Evolutionary conservation across 2,329 filamentous ascomycete species (phyloP).

Genomic region (Coniochaeta sp.): DNA sequence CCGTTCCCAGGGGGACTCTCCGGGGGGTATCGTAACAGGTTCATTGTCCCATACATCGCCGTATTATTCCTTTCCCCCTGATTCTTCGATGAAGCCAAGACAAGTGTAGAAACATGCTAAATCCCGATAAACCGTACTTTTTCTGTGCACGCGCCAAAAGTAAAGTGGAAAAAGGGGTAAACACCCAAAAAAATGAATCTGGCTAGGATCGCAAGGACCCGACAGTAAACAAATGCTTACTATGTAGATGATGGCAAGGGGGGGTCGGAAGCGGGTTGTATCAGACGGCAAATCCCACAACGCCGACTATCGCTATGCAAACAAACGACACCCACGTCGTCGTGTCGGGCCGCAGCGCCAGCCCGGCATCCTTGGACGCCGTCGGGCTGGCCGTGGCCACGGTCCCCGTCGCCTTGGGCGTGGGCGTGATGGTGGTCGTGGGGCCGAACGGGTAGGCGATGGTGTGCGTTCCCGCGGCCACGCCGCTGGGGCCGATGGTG

Average conservation of each 20-base stretch:
- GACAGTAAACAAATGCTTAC: too few relatives aligned
- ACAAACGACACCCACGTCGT: constrained; percentile 12
- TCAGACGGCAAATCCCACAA: constrained; percentile 17
- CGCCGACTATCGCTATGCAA: constrained; percentile 33
- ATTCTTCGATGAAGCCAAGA: not conserved
- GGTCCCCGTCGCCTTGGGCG: constrained; percentile 18
- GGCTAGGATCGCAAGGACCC: too few relatives aligned
- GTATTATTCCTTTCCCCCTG: not conserved
- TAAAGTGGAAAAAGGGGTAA: not conserved
- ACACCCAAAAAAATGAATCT: too few relatives aligned
- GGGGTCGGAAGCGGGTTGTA: too few relatives aligned
- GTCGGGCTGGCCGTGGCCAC: constrained; percentile 8
- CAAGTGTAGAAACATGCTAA: not conserved
- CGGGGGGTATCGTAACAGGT: not conserved
- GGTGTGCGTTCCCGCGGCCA: constrained; percentile 37
- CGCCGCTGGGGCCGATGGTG: constrained; percentile 41
- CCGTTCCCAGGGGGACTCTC: not conserved
- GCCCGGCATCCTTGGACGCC: constrained; percentile 5
- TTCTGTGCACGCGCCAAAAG: not conserved
- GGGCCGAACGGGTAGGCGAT: constrained; percentile 37
- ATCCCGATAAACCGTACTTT: not conserved
- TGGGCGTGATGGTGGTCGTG: constrained; percentile 30
- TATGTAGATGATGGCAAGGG: too few relatives aligned
- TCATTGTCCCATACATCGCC: not conserved
- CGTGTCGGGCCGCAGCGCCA: constrained; percentile 11